phyloP scores from a whole-genome alignment of 192 early-diverging fungal species.

The Coemansia sp. region DNA sequence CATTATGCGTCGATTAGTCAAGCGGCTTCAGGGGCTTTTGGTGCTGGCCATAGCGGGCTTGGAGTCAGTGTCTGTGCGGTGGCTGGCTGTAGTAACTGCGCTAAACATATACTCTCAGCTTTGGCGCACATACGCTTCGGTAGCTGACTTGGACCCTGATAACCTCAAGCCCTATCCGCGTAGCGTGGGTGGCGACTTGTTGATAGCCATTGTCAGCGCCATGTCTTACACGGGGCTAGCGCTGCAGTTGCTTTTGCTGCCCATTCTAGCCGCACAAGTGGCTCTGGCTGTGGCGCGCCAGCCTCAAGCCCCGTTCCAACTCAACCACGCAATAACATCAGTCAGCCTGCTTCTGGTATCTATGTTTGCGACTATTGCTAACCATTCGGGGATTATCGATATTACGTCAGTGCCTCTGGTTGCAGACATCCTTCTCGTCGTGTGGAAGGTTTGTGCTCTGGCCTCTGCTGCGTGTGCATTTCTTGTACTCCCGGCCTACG shows the following conservation, averaged over 20 bases:
- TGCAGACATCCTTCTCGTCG: conserved; percentile 20
- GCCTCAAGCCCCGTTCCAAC: neutral
- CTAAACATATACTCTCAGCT: conserved; percentile 17
- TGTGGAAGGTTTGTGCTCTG: conserved; percentile 28
- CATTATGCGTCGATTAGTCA: conserved; percentile 7
- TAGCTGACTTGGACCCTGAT: neutral
- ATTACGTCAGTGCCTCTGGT: conserved; percentile 30
- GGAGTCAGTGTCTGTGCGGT: conserved; percentile 3
- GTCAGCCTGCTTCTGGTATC: conserved; percentile 10
- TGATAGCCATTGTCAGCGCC: neutral
- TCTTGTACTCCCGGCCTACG: conserved; percentile 9
- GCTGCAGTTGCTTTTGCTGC: conserved; percentile 13
- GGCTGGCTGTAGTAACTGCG: conserved; percentile 9
- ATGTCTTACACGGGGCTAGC: conserved; percentile 9
- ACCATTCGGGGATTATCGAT: conserved; percentile 38
- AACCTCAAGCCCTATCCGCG: neutral
- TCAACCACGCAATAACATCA: neutral
- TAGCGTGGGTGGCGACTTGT: conserved; percentile 3
- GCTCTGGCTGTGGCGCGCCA: neutral
- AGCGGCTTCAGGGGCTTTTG: neutral
- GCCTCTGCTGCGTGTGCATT: neutral
- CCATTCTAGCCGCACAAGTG: neutral
- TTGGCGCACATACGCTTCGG: conserved; percentile 11
- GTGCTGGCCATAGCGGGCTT: neutral
- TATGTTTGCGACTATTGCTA: conserved; percentile 18